Evolutionary conservation across 2,329 filamentous ascomycete species (phyloP).

Genomic region (Stachybotrys echinatus): DNA sequence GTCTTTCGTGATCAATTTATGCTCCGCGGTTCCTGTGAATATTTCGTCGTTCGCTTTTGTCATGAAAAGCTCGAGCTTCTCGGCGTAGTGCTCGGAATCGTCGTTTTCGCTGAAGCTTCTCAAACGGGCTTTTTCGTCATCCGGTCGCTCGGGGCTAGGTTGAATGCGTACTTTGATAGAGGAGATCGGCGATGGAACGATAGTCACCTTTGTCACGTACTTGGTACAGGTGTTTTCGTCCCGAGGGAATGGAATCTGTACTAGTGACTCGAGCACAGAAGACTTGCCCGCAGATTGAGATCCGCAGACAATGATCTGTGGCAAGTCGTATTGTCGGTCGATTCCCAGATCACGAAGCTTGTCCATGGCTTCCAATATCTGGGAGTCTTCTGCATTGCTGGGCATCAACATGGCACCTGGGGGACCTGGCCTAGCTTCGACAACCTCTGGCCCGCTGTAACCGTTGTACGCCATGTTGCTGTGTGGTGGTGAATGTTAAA

Average conservation of each 20-base stretch:
- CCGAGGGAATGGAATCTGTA: not conserved
- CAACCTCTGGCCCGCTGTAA: not conserved
- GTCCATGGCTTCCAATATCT: not conserved
- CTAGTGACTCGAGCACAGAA: not conserved
- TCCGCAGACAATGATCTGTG: not conserved
- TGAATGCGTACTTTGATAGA: not conserved
- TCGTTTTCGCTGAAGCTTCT: not conserved
- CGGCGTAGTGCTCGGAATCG: not conserved
- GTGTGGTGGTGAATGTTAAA: not conserved
- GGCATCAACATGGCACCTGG: not conserved
- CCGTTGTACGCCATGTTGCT: not conserved
- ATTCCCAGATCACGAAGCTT: not conserved
- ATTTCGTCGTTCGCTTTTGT: not conserved
- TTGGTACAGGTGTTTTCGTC: not conserved
- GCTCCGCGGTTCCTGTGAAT: not conserved
- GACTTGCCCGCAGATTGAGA: not conserved
- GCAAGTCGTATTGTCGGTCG: not conserved
- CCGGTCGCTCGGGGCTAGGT: not conserved
- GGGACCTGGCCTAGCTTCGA: not conserved
- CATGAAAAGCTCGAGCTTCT: not conserved
- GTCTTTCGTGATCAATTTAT: not conserved
- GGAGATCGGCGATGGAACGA: not conserved
- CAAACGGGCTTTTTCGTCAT: not conserved
- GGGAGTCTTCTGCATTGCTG: not conserved
- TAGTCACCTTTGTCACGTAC: not conserved